Base-by-base conservation (phyloP, 192 early-diverging fungal species). In the Kickxella alabastrina region DNA sequence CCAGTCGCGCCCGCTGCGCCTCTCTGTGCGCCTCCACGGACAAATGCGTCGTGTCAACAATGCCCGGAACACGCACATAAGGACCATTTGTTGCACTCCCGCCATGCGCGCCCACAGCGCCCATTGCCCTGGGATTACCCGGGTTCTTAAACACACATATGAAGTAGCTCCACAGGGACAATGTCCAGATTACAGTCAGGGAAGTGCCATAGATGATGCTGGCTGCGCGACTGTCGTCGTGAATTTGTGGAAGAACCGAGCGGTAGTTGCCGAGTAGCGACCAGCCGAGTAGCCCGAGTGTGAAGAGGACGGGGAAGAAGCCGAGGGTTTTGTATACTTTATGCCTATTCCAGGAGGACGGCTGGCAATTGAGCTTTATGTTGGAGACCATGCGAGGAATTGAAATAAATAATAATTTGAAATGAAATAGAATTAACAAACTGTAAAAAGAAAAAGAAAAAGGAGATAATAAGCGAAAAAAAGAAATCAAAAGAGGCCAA, bases 271-370 rank as follows among this genome's bases (percentile, higher is more conserved):
- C 48, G 17, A 13, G 35, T 22, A 44, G 24, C 32, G 75, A 78
- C 75, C 75, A 78, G 3, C 34, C 13, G n/a, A 78, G 46, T 57
- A 78, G 56, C 12, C 52, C 63, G 12, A 65, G 47, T 10, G 68
- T 65, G 10, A 78, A 31, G 15, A 57, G 10, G 5, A 78, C 75
- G 0, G 75, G 75, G 24, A 78, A 31, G 15, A 72, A 51, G 2
- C 68, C 68, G 3, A 78, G 53, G 18, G 49, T 50, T 14, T 43
- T 61, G 59, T 39, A 66, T 36, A 77, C 54, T 25, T 66, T 57
- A 59, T 43, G 66, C 4, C 56, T 53, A 39, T 62, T 65, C 67
- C 62, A 65, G 26, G 4, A 26, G 3, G 50, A 23, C 26, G 42
- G 28, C 10, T 28, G 32, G 40, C 40, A 14, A 7, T 43, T 28